phyloP scores from a whole-genome alignment of 306 rosid genomes.

The Begonia masoniana region DNA sequence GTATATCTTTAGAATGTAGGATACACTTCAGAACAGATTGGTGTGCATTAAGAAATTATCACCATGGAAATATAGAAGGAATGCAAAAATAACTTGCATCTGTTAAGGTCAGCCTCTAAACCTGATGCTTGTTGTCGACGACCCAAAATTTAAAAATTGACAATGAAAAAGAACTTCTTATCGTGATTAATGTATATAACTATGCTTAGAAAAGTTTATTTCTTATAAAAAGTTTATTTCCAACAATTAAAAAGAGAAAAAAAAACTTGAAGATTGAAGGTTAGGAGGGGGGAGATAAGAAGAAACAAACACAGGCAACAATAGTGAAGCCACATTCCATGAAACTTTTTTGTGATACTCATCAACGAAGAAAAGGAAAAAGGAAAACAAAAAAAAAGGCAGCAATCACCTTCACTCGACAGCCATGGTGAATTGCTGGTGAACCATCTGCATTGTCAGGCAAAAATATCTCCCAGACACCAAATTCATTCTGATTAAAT shows the following conservation, averaged over 20 bases:
- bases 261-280: background rate
- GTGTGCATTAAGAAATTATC: too few relatives aligned
- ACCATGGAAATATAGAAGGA: too few relatives aligned
- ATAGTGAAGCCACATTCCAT: background rate
- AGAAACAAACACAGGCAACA: background rate
- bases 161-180: too few relatives aligned
- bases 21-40: too few relatives aligned
- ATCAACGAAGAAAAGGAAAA: background rate
- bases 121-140: too few relatives aligned
- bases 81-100: too few relatives aligned
- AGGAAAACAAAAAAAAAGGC: background rate
- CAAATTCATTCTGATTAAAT: conserved; percentile 76
- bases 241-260: background rate
- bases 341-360: background rate
- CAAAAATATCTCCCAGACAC: conserved; percentile 97
- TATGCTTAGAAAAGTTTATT: too few relatives aligned
- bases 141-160: too few relatives aligned
- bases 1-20: background rate
- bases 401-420: conserved; percentile 74
- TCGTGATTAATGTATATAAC: too few relatives aligned
- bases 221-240: too few relatives aligned
- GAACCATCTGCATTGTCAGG: conserved; percentile 94
- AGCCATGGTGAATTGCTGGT: conserved; percentile 86
- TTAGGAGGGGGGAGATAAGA: background rate
- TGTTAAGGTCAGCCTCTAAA: too few relatives aligned